Conservation (phyloP, 2,329 filamentous ascomycete genomes). For the Aspergillus aculeatinus region DNA sequence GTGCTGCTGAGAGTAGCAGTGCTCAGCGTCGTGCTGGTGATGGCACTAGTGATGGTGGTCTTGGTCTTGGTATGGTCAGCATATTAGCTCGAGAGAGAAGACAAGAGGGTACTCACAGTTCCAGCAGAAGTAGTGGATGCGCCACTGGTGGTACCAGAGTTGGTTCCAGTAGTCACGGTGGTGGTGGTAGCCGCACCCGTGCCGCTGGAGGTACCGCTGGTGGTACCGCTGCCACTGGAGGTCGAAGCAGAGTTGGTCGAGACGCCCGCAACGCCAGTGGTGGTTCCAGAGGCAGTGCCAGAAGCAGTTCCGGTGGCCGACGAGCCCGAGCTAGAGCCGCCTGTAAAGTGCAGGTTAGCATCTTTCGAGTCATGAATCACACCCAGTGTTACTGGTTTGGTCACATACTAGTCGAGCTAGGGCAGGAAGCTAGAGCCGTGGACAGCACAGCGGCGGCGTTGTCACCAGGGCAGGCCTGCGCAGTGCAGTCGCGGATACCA, state of each 20-base stretch:
- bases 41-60: constrained; percentile 11
- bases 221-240: constrained; percentile 2
- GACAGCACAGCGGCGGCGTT: constrained; percentile 33
- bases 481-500: constrained; percentile 49
- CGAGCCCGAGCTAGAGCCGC: constrained; percentile 17
- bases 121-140: constrained; percentile 3
- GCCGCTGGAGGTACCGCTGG: constrained; percentile 3
- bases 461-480: constrained; percentile 43
- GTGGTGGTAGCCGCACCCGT: constrained; percentile 21
- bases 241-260: constrained; percentile 18
- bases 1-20: constrained; percentile 13
- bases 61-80: constrained; percentile 2
- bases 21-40: constrained; percentile 10
- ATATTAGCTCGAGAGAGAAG: neutral
- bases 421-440: constrained; percentile 39
- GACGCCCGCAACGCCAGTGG: constrained; percentile 22
- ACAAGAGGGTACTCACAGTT: neutral
- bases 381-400: neutral
- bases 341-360: constrained; percentile 14
- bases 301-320: constrained; percentile 10
- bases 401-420: constrained; percentile 22
- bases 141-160: constrained; percentile 6
- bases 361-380: constrained; percentile 9
- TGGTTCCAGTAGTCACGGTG: constrained; percentile 18
- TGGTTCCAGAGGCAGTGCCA: constrained; percentile 11